Conservation (phyloP, 306 rosid species). For the Lupinus albus region DNA sequence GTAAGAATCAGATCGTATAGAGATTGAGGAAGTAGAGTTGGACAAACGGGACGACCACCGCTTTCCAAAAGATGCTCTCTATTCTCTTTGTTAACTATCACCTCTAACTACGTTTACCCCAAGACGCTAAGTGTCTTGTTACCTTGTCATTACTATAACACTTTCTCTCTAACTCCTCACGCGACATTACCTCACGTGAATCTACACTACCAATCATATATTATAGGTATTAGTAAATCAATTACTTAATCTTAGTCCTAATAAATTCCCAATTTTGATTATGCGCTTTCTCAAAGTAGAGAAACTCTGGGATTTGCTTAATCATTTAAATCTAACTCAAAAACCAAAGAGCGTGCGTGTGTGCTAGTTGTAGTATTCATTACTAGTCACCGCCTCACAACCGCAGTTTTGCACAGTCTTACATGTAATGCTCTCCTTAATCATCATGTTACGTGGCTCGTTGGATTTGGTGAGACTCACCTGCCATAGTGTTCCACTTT, state of each 20-base stretch:
- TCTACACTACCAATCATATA: neutral
- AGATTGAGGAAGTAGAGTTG: constrained; percentile 63
- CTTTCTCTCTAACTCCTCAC: constrained; percentile 40
- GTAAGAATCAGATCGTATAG: constrained; percentile 73
- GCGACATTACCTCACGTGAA: constrained; percentile 44
- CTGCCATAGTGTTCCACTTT: constrained; percentile 46
- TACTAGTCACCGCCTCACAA: constrained; percentile 46
- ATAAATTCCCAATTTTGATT: constrained; percentile 38
- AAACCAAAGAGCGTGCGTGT: constrained; percentile 37
- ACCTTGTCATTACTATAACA: constrained; percentile 4
- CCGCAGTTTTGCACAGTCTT: constrained; percentile 47
- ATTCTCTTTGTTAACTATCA: constrained; percentile 59
- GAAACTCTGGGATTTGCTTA: constrained; percentile 67
- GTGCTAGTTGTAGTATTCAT: constrained; percentile 1
- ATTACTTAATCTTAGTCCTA: neutral
- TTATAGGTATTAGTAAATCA: too few species aligned
- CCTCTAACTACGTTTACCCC: constrained; percentile 56
- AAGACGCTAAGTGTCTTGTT: constrained; percentile 50
- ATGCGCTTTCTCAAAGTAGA: constrained; percentile 33
- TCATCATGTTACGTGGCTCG: constrained; percentile 67
- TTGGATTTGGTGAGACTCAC: constrained; percentile 88
- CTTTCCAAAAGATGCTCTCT: constrained; percentile 89
- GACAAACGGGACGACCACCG: constrained; percentile 85
- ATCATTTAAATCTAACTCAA: constrained; percentile 30
- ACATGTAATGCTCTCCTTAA: constrained; percentile 43